Percentiles rank a stretch among this genome's conserved stretches.
Conservation (phyloP, 106 monocot genomes). For the Allium cepa region DNA sequence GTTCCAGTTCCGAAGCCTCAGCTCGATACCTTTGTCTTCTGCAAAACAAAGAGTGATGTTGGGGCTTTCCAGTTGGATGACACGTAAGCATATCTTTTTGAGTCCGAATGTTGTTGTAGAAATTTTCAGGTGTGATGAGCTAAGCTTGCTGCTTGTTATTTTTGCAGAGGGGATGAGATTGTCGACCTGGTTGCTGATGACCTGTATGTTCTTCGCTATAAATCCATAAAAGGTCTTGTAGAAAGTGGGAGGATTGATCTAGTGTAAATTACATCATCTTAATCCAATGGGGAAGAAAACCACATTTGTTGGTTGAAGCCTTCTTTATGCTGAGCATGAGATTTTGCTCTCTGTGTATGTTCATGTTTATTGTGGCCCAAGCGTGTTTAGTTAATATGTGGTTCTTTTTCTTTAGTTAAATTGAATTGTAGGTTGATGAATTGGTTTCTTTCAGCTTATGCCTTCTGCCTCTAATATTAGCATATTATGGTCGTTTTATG, state of each 20-base stretch:
- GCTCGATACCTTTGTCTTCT: conserved; percentile 94
- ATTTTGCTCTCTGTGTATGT: no score
- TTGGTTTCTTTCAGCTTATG: no score
- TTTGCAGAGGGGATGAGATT: conserved; percentile 79
- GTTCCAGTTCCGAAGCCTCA: conserved; percentile 80
- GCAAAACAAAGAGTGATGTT: conserved; percentile 73
- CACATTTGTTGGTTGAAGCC: no score
- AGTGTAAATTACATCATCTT: conserved; percentile 21
- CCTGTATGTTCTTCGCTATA: conserved; percentile 91
- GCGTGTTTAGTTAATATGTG: no score
- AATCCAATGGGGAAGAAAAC: neutral
- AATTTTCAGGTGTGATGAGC: no score
- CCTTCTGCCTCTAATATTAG: no score
- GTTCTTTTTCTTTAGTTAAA: no score
- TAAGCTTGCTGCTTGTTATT: conserved; percentile 6
- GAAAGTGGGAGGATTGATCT: conserved; percentile 71
- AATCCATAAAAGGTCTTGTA: conserved; percentile 87
- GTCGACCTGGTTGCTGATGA: conserved; percentile 85
- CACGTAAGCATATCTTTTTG: conserved; percentile 28
- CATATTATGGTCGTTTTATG: no score
- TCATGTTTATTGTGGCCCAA: no score
- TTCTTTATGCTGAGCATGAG: no score
- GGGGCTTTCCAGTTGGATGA: conserved; percentile 98
- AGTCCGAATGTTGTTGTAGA: no score
- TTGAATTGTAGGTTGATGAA: no score